Conservation (phyloP, 306 rosid species). For the Arachis stenosperma region DNA sequence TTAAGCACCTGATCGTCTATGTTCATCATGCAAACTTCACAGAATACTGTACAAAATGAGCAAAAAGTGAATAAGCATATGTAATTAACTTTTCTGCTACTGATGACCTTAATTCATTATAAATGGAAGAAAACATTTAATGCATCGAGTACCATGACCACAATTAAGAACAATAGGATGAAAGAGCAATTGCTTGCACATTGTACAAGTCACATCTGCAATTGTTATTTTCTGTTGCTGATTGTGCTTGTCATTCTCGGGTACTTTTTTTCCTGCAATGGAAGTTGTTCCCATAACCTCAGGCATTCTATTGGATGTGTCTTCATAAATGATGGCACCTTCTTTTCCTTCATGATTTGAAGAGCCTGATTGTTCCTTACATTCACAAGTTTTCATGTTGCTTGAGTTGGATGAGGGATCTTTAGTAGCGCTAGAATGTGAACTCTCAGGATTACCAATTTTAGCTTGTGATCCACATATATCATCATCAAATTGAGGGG, state of each 20-base stretch:
- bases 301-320: constrained; percentile 38
- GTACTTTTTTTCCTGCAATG: constrained; percentile 37
- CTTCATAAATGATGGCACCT: constrained; percentile 13
- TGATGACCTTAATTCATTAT: constrained; percentile 23
- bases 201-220: constrained; percentile 62
- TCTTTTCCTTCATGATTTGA: constrained; percentile 35
- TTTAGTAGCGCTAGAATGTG: constrained; percentile 28
- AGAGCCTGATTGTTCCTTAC: constrained; percentile 32
- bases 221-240: constrained; percentile 47
- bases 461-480: constrained; percentile 44
- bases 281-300: constrained; percentile 41
- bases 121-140: constrained; percentile 9
- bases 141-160: constrained; percentile 71
- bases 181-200: constrained; percentile 67
- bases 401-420: constrained; percentile 31
- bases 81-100: constrained; percentile 20
- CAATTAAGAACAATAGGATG: constrained; percentile 79
- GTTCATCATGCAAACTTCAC: constrained; percentile 60
- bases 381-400: constrained; percentile 28
- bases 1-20: constrained; percentile 48
- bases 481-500: constrained; percentile 63
- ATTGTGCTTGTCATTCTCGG: constrained; percentile 35
- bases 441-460: constrained; percentile 32
- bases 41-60: constrained; percentile 56
- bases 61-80: constrained; percentile 5